Evolutionary conservation across 2,329 filamentous ascomycete genomes (phyloP).

Genomic region (Penicillium sp.): DNA sequence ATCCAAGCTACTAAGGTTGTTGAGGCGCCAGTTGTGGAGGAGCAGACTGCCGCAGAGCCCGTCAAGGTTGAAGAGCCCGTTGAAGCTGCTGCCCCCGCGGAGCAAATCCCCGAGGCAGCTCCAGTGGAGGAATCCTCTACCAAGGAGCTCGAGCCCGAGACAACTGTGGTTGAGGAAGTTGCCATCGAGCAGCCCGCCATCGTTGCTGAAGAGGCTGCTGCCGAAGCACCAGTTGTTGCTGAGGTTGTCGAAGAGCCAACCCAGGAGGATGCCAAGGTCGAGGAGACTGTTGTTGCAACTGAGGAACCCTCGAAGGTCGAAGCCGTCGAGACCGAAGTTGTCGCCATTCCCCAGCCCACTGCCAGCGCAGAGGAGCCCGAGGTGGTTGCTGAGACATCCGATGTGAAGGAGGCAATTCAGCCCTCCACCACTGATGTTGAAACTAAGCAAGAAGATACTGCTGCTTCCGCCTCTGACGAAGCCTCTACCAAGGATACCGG

Average conservation of each 20-base stretch:
- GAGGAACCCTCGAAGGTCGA: neutral
- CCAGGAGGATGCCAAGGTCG: neutral
- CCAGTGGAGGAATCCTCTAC: neutral
- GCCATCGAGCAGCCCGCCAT: neutral
- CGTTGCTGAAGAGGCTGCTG: neutral
- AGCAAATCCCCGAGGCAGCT: neutral
- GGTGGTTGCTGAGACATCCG: neutral
- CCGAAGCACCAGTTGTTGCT: neutral
- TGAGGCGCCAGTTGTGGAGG: neutral
- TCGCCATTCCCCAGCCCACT: neutral
- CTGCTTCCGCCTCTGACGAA: constrained; percentile 3
- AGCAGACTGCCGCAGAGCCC: neutral
- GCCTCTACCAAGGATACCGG: constrained; percentile 20
- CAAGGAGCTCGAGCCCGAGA: constrained; percentile 4
- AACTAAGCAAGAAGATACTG: constrained; percentile 11
- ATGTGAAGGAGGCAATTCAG: constrained; percentile 2
- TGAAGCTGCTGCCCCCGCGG: neutral
- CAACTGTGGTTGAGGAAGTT: neutral
- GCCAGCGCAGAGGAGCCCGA: neutral
- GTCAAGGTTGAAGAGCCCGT: neutral
- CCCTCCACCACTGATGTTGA: neutral
- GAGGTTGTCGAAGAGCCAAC: neutral
- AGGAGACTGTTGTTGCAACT: neutral
- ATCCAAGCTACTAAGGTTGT: neutral
- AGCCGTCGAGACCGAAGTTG: neutral